Evolutionary conservation across 306 rosid species (phyloP).

Genomic region (Prunus armeniaca): DNA sequence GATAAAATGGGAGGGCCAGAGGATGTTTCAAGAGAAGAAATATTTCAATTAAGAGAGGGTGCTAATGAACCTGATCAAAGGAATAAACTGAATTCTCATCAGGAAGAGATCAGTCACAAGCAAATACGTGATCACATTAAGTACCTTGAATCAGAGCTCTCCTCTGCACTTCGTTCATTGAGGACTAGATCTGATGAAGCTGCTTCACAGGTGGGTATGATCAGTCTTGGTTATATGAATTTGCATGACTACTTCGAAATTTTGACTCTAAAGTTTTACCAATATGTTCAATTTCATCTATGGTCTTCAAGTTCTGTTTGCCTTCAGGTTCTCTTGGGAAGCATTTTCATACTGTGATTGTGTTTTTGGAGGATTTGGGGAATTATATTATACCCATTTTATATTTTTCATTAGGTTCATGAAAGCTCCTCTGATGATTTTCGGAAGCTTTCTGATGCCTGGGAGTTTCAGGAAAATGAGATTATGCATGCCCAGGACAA

Average conservation of each 20-base stretch:
- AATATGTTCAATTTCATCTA: not conserved
- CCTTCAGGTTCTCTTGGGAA: not conserved
- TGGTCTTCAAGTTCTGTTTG: not conserved
- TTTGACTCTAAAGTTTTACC: not conserved
- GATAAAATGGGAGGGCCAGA: slow-evolving; percentile 26
- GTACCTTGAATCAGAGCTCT: slow-evolving; percentile 64
- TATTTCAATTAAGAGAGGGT: slow-evolving; percentile 28
- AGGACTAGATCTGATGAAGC: slow-evolving; percentile 39
- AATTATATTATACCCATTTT: slow-evolving; percentile 18
- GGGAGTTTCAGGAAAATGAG: slow-evolving; percentile 87
- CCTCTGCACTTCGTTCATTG: slow-evolving; percentile 47
- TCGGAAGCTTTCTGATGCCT: slow-evolving; percentile 53
- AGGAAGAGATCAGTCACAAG: slow-evolving; percentile 29
- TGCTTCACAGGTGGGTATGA: slow-evolving; percentile 36
- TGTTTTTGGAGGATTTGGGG: not conserved
- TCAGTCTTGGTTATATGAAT: not conserved
- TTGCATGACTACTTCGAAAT: not conserved
- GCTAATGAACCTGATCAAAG: slow-evolving; percentile 17
- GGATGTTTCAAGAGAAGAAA: slow-evolving; percentile 35
- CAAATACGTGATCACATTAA: slow-evolving; percentile 53
- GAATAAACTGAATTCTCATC: slow-evolving; percentile 30
- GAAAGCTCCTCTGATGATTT: slow-evolving; percentile 52
- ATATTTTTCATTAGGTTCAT: slow-evolving; percentile 46
- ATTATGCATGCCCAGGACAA: slow-evolving; percentile 59
- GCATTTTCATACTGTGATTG: not conserved